A percentile compares a stretch with the other conserved stretches of the same genome.
These are phyloP conservation scores for Aspergillus bertholletiae DNA, from an alignment of 495 filamentous ascomycete genomes.

Conservation along the genomic window DNA sequence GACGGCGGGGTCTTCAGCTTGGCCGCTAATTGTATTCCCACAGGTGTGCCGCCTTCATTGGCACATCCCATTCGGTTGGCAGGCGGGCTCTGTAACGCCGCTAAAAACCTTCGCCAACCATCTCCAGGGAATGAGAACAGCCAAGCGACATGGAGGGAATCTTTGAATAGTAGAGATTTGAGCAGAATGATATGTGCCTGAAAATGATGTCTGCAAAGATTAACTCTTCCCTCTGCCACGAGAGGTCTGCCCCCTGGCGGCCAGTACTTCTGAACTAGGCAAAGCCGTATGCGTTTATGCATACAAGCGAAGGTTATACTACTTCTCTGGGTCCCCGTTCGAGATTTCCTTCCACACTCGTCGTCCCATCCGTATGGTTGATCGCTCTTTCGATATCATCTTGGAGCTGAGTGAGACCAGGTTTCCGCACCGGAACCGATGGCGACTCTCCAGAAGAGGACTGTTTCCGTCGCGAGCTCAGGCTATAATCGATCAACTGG, in stretches of 20 bases:
- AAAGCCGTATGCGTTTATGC: no score
- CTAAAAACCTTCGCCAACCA: no score
- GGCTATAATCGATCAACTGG: constrained; percentile 14
- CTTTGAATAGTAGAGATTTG: no score
- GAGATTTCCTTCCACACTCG: not conserved
- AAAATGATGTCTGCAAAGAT: no score
- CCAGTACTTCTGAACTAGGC: no score
- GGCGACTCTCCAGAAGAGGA: not conserved
- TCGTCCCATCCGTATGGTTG: not conserved
- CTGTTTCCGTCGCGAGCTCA: not conserved
- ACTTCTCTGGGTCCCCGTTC: not conserved
- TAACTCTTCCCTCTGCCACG: no score
- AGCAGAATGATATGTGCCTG: no score
- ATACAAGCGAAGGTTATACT: not conserved
- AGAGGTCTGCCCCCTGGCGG: no score
- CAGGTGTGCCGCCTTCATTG: constrained; percentile 2
- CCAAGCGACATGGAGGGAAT: no score
- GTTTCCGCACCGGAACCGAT: constrained; percentile 8
- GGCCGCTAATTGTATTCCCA: constrained; percentile 32
- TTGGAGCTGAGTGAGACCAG: constrained; percentile 8
- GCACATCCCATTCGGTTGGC: constrained; percentile 8
- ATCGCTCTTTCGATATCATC: constrained; percentile 14
- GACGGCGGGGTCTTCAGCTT: constrained; percentile 36
- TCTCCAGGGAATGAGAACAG: no score
- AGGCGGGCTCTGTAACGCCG: not conserved